These are phyloP conservation scores for Porogramme epimiltina DNA, from an alignment of 1,284 basidiomycete genomes.

Conservation along the genomic window DNA sequence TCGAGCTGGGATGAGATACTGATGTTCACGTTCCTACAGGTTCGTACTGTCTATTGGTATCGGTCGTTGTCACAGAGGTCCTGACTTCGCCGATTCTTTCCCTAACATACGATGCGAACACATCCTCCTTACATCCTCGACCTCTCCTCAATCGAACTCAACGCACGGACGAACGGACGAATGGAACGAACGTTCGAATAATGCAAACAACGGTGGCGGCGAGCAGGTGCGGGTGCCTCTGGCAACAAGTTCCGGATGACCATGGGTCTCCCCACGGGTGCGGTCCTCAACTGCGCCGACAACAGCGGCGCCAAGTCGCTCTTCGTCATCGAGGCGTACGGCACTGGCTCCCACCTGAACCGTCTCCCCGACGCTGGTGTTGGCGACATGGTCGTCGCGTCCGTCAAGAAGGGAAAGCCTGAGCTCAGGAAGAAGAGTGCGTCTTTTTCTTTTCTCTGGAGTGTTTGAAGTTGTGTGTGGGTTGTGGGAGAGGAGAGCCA, in stretches of 20 bases:
- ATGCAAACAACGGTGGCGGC: neutral
- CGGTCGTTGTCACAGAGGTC: slow-evolving; percentile 1
- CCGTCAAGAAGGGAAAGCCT: slow-evolving; percentile 99
- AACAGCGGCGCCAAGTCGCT: slow-evolving; percentile 99
- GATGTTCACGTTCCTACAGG: slow-evolving; percentile 16
- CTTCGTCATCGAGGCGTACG: slow-evolving; percentile 89
- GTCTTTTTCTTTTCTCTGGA: slow-evolving; percentile 42
- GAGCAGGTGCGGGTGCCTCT: slow-evolving; percentile 47
- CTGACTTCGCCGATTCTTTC: slow-evolving; percentile 37
- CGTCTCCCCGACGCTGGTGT: slow-evolving; percentile 97
- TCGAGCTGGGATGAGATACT: slow-evolving; percentile 11
- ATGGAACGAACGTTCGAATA: too few species aligned
- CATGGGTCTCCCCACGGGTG: slow-evolving; percentile 96
- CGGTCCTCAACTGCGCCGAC: slow-evolving; percentile 99
- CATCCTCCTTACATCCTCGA: too few species aligned
- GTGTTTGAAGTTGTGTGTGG: too few species aligned
- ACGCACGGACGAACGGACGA: too few species aligned
- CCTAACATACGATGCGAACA: too few species aligned
- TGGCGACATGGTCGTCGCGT: slow-evolving; percentile 98
- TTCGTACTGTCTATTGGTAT: slow-evolving; percentile 15
- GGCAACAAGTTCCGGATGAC: slow-evolving; percentile 99
- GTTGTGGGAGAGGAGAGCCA: too few species aligned
- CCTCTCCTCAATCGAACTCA: too few species aligned
- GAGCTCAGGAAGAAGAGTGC: slow-evolving; percentile 99
- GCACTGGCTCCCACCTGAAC: slow-evolving; percentile 96